phyloP scores from a whole-genome alignment of 2,329 filamentous ascomycete genomes.

The Cercospora nicotianae region DNA sequence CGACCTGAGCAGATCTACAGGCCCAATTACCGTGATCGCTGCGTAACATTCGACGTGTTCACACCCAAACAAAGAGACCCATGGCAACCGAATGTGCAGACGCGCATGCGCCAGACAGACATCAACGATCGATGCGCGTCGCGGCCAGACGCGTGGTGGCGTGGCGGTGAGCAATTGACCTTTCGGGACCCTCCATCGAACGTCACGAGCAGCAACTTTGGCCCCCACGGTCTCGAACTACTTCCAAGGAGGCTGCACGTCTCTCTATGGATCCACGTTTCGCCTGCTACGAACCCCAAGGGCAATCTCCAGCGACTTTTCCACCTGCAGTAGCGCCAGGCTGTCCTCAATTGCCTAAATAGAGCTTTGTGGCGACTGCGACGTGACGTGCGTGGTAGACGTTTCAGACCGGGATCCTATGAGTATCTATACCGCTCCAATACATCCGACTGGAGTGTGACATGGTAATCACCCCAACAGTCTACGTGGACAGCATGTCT shows the following conservation, averaged over 20 bases:
- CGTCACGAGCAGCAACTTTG: conserved; percentile 1
- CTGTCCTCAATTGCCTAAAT: not conserved
- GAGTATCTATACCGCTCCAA: not conserved
- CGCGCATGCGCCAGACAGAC: conserved; percentile 2
- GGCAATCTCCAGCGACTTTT: not conserved
- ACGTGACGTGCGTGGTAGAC: conserved; percentile 13
- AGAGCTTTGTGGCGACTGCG: conserved; percentile 10
- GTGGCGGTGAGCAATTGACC: conserved; percentile 1
- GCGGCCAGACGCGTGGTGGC: not conserved
- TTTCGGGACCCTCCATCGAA: not conserved
- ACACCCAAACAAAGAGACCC: not conserved
- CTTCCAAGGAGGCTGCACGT: not conserved
- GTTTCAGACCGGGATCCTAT: conserved; percentile 5
- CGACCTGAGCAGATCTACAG: not conserved
- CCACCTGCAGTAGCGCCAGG: conserved; percentile 3
- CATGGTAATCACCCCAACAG: not conserved
- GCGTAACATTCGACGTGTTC: not conserved
- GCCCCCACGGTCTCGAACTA: not conserved
- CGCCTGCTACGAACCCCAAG: not conserved
- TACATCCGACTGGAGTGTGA: not conserved
- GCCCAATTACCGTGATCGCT: not conserved
- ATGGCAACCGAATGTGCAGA: not conserved
- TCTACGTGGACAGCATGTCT: not conserved
- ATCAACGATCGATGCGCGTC: conserved; percentile 8
- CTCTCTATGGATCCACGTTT: conserved; percentile 7